phyloP scores from a whole-genome alignment of 2,329 filamentous ascomycete species.

The Coleophoma crateriformis region DNA sequence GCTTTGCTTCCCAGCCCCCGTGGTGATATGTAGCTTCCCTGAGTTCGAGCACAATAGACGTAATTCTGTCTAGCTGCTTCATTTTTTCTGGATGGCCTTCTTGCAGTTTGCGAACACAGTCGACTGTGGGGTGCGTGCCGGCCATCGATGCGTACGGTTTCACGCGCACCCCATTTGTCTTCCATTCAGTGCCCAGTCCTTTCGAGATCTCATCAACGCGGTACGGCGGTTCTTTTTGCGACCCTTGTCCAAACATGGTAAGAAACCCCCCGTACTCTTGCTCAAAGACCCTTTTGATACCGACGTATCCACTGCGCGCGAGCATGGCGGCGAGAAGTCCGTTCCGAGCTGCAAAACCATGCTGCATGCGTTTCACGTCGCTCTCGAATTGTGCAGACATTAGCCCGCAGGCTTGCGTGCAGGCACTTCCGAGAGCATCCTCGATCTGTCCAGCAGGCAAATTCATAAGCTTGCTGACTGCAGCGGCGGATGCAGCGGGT shows the following conservation, averaged over 20 bases:
- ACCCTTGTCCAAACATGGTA: slow-evolving; percentile 29
- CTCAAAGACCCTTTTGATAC: slow-evolving; percentile 36
- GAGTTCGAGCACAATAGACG: slow-evolving; percentile 25
- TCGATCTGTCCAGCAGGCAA: slow-evolving; percentile 11
- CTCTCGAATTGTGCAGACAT: slow-evolving; percentile 29
- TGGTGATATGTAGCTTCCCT: slow-evolving; percentile 27
- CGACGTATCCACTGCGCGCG: slow-evolving; percentile 31
- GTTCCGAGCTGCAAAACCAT: slow-evolving; percentile 38
- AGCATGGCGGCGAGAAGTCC: slow-evolving; percentile 34
- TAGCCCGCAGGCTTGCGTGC: slow-evolving; percentile 16
- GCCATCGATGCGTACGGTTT: slow-evolving; percentile 33
- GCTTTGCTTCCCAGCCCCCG: slow-evolving; percentile 28
- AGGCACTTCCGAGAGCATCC: slow-evolving; percentile 16
- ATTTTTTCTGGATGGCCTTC: slow-evolving; percentile 19
- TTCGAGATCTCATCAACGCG: slow-evolving; percentile 22
- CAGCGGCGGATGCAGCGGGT: slow-evolving; percentile 8
- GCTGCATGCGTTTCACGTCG: slow-evolving; percentile 39
- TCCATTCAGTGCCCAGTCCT: slow-evolving; percentile 30
- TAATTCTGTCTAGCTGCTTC: slow-evolving; percentile 21
- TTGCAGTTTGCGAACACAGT: slow-evolving; percentile 28
- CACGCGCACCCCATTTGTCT: slow-evolving; percentile 27
- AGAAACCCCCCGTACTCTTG: slow-evolving; percentile 36
- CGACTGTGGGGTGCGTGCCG: slow-evolving; percentile 29
- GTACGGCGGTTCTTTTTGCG: slow-evolving; percentile 22
- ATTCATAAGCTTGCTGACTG: slow-evolving; percentile 10